These are phyloP conservation scores for Calonectria pseudoturangicola DNA, from an alignment of 2,329 filamentous ascomycete genomes.

Conservation along the genomic window DNA sequence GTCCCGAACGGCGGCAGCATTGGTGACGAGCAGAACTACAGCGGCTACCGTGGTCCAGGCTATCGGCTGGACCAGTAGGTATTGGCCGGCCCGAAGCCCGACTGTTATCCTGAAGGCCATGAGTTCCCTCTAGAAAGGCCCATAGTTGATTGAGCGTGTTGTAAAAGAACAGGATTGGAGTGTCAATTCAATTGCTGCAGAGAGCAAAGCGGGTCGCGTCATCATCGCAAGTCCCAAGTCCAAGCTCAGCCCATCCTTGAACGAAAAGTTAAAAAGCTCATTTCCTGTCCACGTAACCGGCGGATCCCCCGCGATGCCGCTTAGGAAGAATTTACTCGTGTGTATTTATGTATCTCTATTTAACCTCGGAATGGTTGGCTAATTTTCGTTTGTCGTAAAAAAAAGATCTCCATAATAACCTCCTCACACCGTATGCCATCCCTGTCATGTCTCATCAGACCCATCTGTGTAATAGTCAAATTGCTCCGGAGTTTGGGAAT, in stretches of 20 bases:
- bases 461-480: conserved; percentile 62
- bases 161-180: background rate
- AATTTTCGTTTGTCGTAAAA: background rate
- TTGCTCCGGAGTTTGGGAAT: conserved; percentile 53
- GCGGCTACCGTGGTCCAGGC: conserved; percentile 15
- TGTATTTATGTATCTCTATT: background rate
- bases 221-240: background rate
- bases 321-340: background rate
- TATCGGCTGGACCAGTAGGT: conserved; percentile 4
- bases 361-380: background rate
- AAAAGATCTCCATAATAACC: background rate
- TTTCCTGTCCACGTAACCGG: background rate
- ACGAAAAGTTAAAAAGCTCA: background rate
- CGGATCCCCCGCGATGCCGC: background rate
- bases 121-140: background rate
- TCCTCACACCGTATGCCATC: conserved; percentile 25
- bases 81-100: conserved; percentile 5
- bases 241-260: conserved; percentile 6
- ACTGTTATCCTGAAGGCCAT: conserved; percentile 26
- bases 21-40: conserved; percentile 8
- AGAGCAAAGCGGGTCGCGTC: background rate
- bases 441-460: conserved; percentile 44
- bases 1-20: conserved; percentile 16
- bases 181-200: no score
- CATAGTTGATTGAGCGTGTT: background rate